Percentiles rank a stretch among this genome's conserved stretches.
These are phyloP conservation scores for Scopulariopsis brevicaulis DNA, from an alignment of 2,329 filamentous ascomycete species.

Conservation along the genomic window DNA sequence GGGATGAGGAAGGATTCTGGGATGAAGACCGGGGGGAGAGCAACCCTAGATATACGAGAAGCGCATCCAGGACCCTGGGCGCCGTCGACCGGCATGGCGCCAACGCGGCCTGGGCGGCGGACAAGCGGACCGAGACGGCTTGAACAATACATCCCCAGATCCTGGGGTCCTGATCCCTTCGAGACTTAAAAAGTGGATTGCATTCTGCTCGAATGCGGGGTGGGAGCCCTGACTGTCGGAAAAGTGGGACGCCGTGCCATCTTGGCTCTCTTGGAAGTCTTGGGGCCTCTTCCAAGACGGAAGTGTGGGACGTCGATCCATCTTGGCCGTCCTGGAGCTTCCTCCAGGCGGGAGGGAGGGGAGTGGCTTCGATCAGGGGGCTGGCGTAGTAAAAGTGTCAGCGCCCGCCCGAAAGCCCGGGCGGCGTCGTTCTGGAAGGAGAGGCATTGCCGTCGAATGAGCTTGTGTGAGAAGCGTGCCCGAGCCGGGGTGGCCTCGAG, in stretches of 20 bases:
- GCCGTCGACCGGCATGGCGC: background rate
- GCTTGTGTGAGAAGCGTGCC: background rate
- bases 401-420: background rate
- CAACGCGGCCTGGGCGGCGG: background rate
- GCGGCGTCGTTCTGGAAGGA: background rate
- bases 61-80: background rate
- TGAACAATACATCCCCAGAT: background rate
- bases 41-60: background rate
- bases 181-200: background rate
- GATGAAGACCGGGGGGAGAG: background rate
- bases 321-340: background rate
- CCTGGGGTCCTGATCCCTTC: background rate
- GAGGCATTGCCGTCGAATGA: background rate
- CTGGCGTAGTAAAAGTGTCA: background rate
- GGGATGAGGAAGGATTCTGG: background rate
- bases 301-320: background rate
- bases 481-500: background rate
- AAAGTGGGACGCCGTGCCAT: background rate
- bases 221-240: background rate
- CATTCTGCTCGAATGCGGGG: background rate
- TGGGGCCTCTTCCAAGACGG: background rate
- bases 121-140: background rate
- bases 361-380: background rate
- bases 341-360: background rate
- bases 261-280: background rate